Evolutionary conservation across 768 basidiomycete genomes (phyloP), one percentile per base, ranked within the genome.

Genomic region (Glaciozyma martinii): DNA sequence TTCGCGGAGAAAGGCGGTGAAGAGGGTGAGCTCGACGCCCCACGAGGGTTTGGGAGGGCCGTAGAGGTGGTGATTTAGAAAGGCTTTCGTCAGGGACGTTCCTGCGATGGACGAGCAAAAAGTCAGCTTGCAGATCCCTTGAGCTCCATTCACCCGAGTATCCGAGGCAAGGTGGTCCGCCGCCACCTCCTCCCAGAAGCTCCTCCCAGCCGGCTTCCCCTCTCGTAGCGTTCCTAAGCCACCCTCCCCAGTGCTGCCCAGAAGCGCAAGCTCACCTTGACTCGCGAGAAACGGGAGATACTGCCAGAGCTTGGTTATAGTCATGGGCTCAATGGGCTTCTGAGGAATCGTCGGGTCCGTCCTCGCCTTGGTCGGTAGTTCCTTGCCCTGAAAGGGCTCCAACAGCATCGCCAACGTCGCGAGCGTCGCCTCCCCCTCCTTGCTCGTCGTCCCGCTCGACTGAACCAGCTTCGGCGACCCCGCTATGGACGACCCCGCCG

Each of bases 11-110:
- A 94, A 81, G 63, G 77, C 76, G 15, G 77, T 76, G 58, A 80
- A 82, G 37, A 94, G 81, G 3, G 93, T 93, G 88, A 97, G 90
- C 77, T 89, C 88, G 60, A 92, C 85, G 1, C 92, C 90, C 94
- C 94, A 99, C 9, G 87, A 85, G 74, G 88, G 87, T 74, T 85
- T 85, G 50, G 87, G 85, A 1, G 94, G 92, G 5, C 94, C 94
- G 80, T 84, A 87, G 47, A 97, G 78, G 67, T 86, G 83, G 75
- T 95, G 87, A 10, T 81, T 79, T 55, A 94, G 76, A 30, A 95
- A 81, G 60, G 89, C 91, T 18, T 80, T 78, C 5, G 85, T 83
- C 9, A 85, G 72, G 3, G 77, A 77, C 19, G 77, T 78, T 2
- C 79, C 81, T 81, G 73, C 12, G 3, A 18, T 30, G 53, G 53